These are phyloP conservation scores for Drechslera avenae DNA, from an alignment of 2,329 filamentous ascomycete species.

Conservation along the genomic window DNA sequence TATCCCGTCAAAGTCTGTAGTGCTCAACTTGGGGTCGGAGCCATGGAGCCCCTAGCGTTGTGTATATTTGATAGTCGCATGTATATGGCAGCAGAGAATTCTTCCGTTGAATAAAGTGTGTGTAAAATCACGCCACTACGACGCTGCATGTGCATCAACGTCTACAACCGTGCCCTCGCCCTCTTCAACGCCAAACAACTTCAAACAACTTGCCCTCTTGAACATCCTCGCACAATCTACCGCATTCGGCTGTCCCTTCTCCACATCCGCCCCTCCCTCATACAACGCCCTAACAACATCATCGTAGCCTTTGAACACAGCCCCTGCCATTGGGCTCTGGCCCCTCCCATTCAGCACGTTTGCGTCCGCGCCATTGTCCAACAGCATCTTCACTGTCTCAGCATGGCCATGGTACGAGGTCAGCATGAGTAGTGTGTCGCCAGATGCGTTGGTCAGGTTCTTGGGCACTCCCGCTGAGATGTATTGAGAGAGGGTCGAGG, in stretches of 20 bases:
- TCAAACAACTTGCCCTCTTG: conserved; percentile 43
- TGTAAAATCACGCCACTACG: neutral
- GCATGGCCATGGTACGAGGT: conserved; percentile 72
- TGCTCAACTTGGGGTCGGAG: no score
- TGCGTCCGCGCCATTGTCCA: conserved; percentile 68
- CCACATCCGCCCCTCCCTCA: conserved; percentile 50
- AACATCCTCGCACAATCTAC: conserved; percentile 56
- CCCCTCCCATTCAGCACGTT: conserved; percentile 71
- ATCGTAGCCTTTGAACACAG: conserved; percentile 73
- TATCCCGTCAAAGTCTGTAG: no score
- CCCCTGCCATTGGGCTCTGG: conserved; percentile 72
- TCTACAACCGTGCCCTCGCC: conserved; percentile 17
- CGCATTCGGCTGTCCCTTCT: conserved; percentile 52
- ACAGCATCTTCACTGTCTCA: conserved; percentile 63
- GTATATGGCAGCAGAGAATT: no score
- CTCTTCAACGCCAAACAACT: conserved; percentile 36
- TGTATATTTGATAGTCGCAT: no score
- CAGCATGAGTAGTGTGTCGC: conserved; percentile 77
- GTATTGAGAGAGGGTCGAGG: conserved; percentile 65
- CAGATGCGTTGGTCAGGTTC: conserved; percentile 74
- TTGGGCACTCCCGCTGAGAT: conserved; percentile 68
- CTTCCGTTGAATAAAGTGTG: neutral
- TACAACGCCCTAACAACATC: conserved; percentile 63
- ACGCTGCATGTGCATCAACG: conserved; percentile 2
- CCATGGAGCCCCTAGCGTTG: no score